These are phyloP conservation scores for Papiliotrema laurentii DNA, from an alignment of 1,284 basidiomycete genomes.

Conservation along the genomic window DNA sequence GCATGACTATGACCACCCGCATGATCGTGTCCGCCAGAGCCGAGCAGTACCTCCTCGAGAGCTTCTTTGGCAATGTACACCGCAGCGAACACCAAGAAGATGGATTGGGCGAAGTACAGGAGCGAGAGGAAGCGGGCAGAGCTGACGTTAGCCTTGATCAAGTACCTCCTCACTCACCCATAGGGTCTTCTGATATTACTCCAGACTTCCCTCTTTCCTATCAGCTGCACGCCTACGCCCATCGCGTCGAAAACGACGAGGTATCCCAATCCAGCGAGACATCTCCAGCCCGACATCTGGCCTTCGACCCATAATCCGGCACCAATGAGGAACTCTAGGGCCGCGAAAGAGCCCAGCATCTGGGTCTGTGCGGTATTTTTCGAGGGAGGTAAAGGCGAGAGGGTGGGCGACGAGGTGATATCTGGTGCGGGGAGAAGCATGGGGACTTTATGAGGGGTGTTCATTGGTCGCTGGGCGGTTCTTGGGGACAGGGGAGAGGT, in stretches of 20 bases:
- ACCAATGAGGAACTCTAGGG: constrained; percentile 53
- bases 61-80: constrained; percentile 94
- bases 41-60: constrained; percentile 71
- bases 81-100: constrained; percentile 84
- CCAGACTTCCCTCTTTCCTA: constrained; percentile 49
- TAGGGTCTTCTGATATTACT: constrained; percentile 55
- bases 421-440: constrained; percentile 13
- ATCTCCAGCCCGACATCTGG: constrained; percentile 79
- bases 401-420: constrained; percentile 13
- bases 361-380: constrained; percentile 44
- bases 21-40: constrained; percentile 51
- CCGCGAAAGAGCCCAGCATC: constrained; percentile 46
- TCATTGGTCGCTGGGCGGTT: constrained; percentile 9
- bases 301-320: constrained; percentile 79
- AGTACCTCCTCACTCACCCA: constrained; percentile 56
- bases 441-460: constrained; percentile 29
- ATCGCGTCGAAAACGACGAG: constrained; percentile 93
- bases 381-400: constrained; percentile 27
- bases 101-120: constrained; percentile 76
- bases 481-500: constrained; percentile 14
- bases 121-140: constrained; percentile 70
- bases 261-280: constrained; percentile 87
- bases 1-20: constrained; percentile 39
- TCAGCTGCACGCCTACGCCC: constrained; percentile 61
- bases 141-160: constrained; percentile 47